These are phyloP conservation scores for Tylopilus sp. DNA, from an alignment of 1,284 basidiomycete species.

Conservation along the genomic window DNA sequence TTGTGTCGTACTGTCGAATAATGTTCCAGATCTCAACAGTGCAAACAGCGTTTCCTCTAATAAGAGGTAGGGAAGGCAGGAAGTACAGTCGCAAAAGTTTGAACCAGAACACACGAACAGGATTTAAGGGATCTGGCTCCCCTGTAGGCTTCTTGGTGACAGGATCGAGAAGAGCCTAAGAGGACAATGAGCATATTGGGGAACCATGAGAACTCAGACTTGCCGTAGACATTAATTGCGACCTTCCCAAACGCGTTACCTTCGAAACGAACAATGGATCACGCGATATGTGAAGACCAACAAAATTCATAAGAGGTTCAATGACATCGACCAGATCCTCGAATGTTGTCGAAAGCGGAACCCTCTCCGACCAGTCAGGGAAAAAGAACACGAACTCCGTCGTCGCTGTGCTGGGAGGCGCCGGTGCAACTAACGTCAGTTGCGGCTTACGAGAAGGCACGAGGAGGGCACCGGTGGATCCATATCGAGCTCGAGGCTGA, in stretches of 20 bases:
- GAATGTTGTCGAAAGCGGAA: conserved; percentile 61
- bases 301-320: conserved; percentile 72
- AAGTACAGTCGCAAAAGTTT: conserved; percentile 77
- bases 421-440: conserved; percentile 68
- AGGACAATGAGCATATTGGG: conserved; percentile 8
- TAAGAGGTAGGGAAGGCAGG: conserved; percentile 84
- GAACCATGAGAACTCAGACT: conserved; percentile 32
- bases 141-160: conserved; percentile 52
- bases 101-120: conserved; percentile 74
- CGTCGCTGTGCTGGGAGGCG: conserved; percentile 67
- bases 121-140: conserved; percentile 51
- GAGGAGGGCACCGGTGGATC: conserved; percentile 48
- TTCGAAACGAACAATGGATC: conserved; percentile 64
- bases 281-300: conserved; percentile 73
- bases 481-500: conserved; percentile 60
- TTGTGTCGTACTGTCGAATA: conserved; percentile 73
- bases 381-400: conserved; percentile 87
- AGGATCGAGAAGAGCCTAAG: conserved; percentile 49
- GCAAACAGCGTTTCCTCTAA: conserved; percentile 81
- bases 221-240: conserved; percentile 45
- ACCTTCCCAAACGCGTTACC: conserved; percentile 55
- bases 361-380: conserved; percentile 70
- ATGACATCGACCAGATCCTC: conserved; percentile 72
- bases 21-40: conserved; percentile 88
- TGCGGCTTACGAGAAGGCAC: conserved; percentile 54